Conservation (phyloP, 768 basidiomycete species). For the Lentinula detonsa region DNA sequence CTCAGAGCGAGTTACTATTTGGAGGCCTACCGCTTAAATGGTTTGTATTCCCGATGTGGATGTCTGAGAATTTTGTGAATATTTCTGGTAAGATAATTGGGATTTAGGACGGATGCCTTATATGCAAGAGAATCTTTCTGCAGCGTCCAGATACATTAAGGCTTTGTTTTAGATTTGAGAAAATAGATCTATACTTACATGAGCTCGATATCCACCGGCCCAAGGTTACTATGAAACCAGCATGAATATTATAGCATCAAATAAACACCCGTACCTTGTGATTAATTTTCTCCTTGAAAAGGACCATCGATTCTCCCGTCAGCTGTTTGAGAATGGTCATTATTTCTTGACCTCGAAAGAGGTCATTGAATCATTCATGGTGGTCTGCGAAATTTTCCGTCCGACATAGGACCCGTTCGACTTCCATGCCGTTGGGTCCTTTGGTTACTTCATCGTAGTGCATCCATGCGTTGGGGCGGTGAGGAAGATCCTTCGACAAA, state of each 20-base stretch:
- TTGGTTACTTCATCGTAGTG: constrained; percentile 12
- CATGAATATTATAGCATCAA: not conserved
- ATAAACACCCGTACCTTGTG: constrained; percentile 7
- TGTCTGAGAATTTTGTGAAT: constrained; percentile 1
- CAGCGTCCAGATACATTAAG: not conserved
- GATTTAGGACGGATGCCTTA: not conserved
- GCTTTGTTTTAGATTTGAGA: not conserved
- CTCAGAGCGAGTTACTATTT: not conserved
- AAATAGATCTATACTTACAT: constrained; percentile 3
- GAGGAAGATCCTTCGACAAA: no score
- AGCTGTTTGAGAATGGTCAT: not conserved
- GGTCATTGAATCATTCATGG: constrained; percentile 9
- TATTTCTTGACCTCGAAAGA: constrained; percentile 9
- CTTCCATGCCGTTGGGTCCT: not conserved
- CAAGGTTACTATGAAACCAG: not conserved
- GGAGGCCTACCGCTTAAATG: constrained; percentile 1
- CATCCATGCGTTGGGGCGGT: constrained; percentile 10
- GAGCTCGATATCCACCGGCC: constrained; percentile 11
- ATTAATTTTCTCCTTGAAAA: constrained; percentile 16
- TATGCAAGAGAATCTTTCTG: constrained; percentile 12
- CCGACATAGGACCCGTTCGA: constrained; percentile 4
- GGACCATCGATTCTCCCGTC: constrained; percentile 10
- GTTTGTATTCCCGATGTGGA: constrained; percentile 6
- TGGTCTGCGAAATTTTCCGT: constrained; percentile 12
- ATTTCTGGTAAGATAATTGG: not conserved